Percentiles rank a stretch among this genome's conserved stretches.
These are phyloP conservation scores for Apiotrichum akiyoshidainum DNA, from an alignment of 1,284 basidiomycete genomes.

Conservation along the genomic window DNA sequence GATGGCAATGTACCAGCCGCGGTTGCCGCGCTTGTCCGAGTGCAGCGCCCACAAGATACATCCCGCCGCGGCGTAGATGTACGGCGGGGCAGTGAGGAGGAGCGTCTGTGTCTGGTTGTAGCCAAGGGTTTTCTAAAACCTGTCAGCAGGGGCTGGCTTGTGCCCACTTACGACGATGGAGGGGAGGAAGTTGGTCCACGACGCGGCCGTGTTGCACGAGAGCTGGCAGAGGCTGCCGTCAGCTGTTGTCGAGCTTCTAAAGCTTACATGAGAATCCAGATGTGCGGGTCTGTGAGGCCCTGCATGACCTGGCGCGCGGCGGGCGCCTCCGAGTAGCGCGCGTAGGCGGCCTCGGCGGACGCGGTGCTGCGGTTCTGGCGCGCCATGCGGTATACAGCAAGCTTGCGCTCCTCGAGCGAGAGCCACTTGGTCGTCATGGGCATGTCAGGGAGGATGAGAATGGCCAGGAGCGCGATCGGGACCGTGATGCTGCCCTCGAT, in stretches of 20 bases:
- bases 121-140: constrained; percentile 11
- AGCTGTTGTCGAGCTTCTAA: no score
- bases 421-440: constrained; percentile 49
- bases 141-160: no score
- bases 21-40: constrained; percentile 29
- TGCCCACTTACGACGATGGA: no score
- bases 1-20: constrained; percentile 43
- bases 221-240: no score
- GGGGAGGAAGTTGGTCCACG: constrained; percentile 17
- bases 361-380: constrained; percentile 20
- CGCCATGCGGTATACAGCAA: constrained; percentile 13
- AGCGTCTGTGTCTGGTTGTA: constrained; percentile 20
- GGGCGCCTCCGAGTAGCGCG: constrained; percentile 20
- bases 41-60: constrained; percentile 28
- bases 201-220: no score
- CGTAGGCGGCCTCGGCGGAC: constrained; percentile 16
- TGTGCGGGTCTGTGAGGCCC: constrained; percentile 11
- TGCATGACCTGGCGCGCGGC: constrained; percentile 29
- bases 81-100: constrained; percentile 41
- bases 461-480: constrained; percentile 28
- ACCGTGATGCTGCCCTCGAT: constrained; percentile 44
- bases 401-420: constrained; percentile 41
- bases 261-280: no score
- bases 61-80: constrained; percentile 31
- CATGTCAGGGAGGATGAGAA: constrained; percentile 45